Base-by-base conservation (phyloP, 768 basidiomycete species). In the Phanerodontia chrysosporium region DNA sequence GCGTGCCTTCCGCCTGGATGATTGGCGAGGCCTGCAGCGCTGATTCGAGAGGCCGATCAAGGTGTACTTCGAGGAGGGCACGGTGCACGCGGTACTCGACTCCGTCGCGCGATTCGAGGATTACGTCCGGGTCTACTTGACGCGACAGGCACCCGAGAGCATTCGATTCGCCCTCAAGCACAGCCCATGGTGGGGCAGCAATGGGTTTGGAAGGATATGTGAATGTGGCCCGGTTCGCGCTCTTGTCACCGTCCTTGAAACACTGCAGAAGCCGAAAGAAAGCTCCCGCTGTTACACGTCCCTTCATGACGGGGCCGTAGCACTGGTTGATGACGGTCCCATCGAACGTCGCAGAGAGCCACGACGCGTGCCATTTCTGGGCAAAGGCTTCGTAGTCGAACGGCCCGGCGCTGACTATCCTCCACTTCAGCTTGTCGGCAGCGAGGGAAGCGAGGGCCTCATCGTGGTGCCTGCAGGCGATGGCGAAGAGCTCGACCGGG, bases 401-500 rank as follows among this genome's bases (percentile, higher is more conserved):
- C 7, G 13, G 32, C 32, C 13, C 32, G 32, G 32, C 7, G 32
- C n/a, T n/a, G n/a, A n/a, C n/a, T 35, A 35, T 35, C 13, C 32
- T 35, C n/a, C 22, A 7, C 44, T 24, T 45, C 44, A 7, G n/a
- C n/a, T 5, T 45, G 6, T 18, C 7, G 44, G 60, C 60, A 2
- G 65, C 65, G n/a, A 29, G 28, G 25, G 16, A 24, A 14, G 65
- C 65, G 21, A 58, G 60, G 8, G 55, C 55, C 18, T 58, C 58
- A 45, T 58, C 45, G 27, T 52, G 29, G 36, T 56, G 45, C 12
- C 49, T 48, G 36, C 61, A 59, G 14, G 62, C 62, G 42, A 64
- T 51, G 42, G 49, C 29, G 48, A 61, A 65, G 25, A 52, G 54
- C 21, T 49, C 52, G 9, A 64, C 49, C 2, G 65, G 65, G 2